Evolutionary conservation across 305 asterid species (phyloP), one percentile per base, ranked within the genome.

Genomic region (Fraxinus baroniana): DNA sequence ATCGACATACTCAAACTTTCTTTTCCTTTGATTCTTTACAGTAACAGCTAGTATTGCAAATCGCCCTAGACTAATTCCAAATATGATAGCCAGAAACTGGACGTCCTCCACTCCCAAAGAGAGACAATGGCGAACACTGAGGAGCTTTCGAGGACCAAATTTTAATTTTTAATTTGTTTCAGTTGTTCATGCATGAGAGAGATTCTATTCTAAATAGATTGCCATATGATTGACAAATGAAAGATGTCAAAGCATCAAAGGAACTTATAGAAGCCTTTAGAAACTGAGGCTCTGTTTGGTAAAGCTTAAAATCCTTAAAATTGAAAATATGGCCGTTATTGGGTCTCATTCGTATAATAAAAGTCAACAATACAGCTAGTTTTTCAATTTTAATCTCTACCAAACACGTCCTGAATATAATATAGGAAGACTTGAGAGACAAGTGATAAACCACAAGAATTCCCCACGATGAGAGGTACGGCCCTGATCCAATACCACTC

Each of bases 401-500:
- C 30, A 1, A 26, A 26, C 30, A 26, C 2, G 30, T 1, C 30
- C 72, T 35, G 44, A 39, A 75, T 15, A 64, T 36, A 30, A 41
- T 37, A 33, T 68, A 66, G 77, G 71, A 37, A 44, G 32, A 44
- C 28, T 7, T 7, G 49, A 57, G 24, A 12, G 55, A 44, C 55
- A 12, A 41, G 49, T 9, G 94, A 76, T 86, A 89, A 0, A 80
- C 91, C 60, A 94, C 93, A 0, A 96, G 97, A 17, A 96, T 94
- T n/a, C 97, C 97, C 95, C 90, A 87, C 0, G 98, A 88, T 15
- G 95, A 91, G 0, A 96, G 97, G 49, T 94, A 92, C 24, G 89
- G 89, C 89, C 95, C 83, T 6, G 95, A 90, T 17, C 99, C 98
- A 17, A 96, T 83, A 3, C 99, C 98, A 79, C 99, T 96, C 79